These are phyloP conservation scores for Alternaria rosae DNA, from an alignment of 2,329 filamentous ascomycete species.

Conservation along the genomic window DNA sequence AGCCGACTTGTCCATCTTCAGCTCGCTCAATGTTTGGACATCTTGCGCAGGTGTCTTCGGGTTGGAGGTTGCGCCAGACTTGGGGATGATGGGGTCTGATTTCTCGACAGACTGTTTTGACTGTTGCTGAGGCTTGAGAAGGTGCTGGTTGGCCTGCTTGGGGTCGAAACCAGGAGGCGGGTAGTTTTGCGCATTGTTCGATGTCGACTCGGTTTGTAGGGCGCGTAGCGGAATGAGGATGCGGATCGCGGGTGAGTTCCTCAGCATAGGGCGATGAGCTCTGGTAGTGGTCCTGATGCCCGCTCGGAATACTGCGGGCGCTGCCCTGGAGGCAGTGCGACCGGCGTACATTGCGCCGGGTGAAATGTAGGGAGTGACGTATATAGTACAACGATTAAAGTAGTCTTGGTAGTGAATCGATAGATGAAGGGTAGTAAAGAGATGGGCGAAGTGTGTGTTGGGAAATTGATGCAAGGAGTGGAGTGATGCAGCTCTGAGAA, in stretches of 20 bases:
- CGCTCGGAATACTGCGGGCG: conserved; percentile 56
- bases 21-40: conserved; percentile 64
- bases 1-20: conserved; percentile 67
- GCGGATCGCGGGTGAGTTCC: conserved; percentile 64
- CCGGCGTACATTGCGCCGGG: conserved; percentile 56
- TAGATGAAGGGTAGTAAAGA: conserved; percentile 14
- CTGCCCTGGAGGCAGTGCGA: conserved; percentile 54
- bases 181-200: conserved; percentile 59
- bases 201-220: conserved; percentile 65
- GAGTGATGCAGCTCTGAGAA: conserved; percentile 23
- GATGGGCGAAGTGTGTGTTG: conserved; percentile 9
- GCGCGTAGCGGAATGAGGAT: conserved; percentile 62
- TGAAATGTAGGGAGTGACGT: conserved; percentile 24
- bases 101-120: conserved; percentile 30
- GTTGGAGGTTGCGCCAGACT: conserved; percentile 51
- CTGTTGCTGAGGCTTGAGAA: conserved; percentile 58
- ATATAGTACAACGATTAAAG: conserved; percentile 13
- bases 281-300: conserved; percentile 53
- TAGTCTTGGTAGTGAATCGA: conserved; percentile 9
- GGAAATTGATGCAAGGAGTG: conserved; percentile 14
- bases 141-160: conserved; percentile 86
- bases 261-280: conserved; percentile 54
- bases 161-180: conserved; percentile 91
- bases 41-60: conserved; percentile 59
- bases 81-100: conserved; percentile 45